phyloP scores from a whole-genome alignment of 2,329 filamentous ascomycete genomes.

The Elsinoe arachidis region DNA sequence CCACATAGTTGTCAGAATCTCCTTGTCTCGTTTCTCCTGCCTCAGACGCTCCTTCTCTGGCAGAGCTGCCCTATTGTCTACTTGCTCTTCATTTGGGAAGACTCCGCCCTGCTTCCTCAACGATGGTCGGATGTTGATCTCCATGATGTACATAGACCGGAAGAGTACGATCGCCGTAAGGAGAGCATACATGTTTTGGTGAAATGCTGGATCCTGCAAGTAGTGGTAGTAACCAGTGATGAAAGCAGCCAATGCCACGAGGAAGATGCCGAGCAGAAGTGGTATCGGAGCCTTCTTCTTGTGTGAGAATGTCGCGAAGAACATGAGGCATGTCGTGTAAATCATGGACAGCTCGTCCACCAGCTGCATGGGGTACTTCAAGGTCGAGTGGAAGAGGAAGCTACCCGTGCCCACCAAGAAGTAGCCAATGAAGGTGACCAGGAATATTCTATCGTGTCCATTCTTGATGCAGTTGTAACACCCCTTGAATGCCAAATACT shows the following conservation, averaged over 20 bases:
- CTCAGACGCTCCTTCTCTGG: slow-evolving; percentile 32
- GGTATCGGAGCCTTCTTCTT: slow-evolving; percentile 46
- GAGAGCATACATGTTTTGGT: slow-evolving; percentile 68
- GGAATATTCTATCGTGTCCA: slow-evolving; percentile 66
- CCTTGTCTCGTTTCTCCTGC: slow-evolving; percentile 47
- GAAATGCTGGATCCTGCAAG: slow-evolving; percentile 72
- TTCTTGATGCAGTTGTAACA: slow-evolving; percentile 63
- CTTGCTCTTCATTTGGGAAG: slow-evolving; percentile 26
- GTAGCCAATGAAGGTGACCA: slow-evolving; percentile 56
- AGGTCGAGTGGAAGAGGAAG: slow-evolving; percentile 55
- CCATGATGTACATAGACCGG: slow-evolving; percentile 71
- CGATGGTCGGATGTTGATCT: slow-evolving; percentile 52
- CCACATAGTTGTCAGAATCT: slow-evolving; percentile 64
- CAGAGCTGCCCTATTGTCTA: slow-evolving; percentile 30
- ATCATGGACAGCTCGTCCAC: slow-evolving; percentile 65
- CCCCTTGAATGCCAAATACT: slow-evolving; percentile 68
- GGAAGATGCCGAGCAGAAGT: slow-evolving; percentile 46
- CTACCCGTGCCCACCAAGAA: slow-evolving; percentile 53
- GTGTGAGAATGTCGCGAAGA: slow-evolving; percentile 68
- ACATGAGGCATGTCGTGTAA: slow-evolving; percentile 62
- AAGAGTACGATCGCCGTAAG: slow-evolving; percentile 63
- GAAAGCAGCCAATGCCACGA: slow-evolving; percentile 47
- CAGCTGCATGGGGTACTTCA: slow-evolving; percentile 64
- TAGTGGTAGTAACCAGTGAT: slow-evolving; percentile 78
- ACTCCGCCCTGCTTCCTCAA: slow-evolving; percentile 30